Evolutionary conservation across 2,329 filamentous ascomycete species (phyloP), one percentile per base, ranked within the genome.

Genomic region (Botrytis byssoidea): DNA sequence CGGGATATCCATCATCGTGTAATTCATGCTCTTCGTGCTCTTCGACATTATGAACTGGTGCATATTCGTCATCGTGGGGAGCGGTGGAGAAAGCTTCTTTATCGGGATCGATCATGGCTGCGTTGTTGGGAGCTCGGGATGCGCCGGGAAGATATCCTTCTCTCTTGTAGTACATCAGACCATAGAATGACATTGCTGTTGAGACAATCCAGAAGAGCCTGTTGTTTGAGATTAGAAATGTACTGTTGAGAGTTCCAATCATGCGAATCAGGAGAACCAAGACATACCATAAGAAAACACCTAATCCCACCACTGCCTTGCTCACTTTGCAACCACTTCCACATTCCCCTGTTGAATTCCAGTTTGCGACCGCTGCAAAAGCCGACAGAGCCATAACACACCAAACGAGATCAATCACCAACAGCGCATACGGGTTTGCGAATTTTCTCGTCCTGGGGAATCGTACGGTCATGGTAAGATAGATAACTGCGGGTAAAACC

Each of bases 41-140:
- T 66, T 81, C 80, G 12, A 73, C 81, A 75, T 88, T 84, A 81
- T 89, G 85, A 75, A 91, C 86, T 22, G 88, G 88, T 69, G 89
- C 88, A 78, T 91, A 91, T 61, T 91, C 89, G 76, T 91, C 89
- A 77, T 89, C 89, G 79, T 90, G 87, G n/a, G 88, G 88, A 22
- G 88, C 88, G 82, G 89, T 90, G 73, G 88, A 90, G 83, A 92
- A 92, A 74, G 89, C 89, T 42, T 89, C 89, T 84, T 91, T 91
- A 81, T 92, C 89, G 0, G 90, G 90, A 80, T 91, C 90, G 77
- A 91, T 91, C 83, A 88, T 78, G 80, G 83, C 76, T 3, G 80
- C 79, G 70, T 80, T 81, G 46, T 75, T 77, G 1, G 79, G 80
- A 20, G 77, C 79, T 70, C 79, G 73, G 9, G 77, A 79, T 25